These are phyloP conservation scores for Ichthyophthirius multifiliis DNA, from an alignment of 169 alveolate genomes.

Conservation along the genomic window DNA sequence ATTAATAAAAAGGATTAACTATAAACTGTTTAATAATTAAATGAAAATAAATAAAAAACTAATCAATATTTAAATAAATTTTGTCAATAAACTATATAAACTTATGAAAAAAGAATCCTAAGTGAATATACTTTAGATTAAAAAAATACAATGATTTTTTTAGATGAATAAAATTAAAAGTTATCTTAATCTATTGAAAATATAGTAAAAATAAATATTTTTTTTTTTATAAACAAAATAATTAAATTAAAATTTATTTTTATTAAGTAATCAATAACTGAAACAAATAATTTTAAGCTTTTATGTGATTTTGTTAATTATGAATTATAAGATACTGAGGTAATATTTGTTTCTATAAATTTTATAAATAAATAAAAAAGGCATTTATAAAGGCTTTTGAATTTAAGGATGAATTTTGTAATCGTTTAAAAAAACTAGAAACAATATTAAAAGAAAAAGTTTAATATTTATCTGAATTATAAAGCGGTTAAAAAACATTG, in stretches of 20 bases:
- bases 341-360: background rate
- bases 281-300: background rate
- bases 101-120: background rate
- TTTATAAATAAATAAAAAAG: background rate
- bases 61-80: background rate
- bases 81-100: background rate
- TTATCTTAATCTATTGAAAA: background rate
- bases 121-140: background rate
- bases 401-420: background rate
- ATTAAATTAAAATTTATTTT: background rate
- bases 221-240: background rate
- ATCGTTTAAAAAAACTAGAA: background rate
- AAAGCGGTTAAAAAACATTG: background rate
- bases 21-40: background rate
- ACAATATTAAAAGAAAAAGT: background rate
- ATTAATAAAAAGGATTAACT: background rate
- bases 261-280: background rate
- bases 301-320: background rate
- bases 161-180: background rate
- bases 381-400: background rate
- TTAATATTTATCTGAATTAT: background rate
- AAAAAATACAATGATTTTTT: background rate
- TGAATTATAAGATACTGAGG: conserved; percentile 3
- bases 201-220: background rate
- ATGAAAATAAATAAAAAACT: background rate